Conservation (phyloP, 176 grass and related monocot species). For the Lolium rigidum region DNA sequence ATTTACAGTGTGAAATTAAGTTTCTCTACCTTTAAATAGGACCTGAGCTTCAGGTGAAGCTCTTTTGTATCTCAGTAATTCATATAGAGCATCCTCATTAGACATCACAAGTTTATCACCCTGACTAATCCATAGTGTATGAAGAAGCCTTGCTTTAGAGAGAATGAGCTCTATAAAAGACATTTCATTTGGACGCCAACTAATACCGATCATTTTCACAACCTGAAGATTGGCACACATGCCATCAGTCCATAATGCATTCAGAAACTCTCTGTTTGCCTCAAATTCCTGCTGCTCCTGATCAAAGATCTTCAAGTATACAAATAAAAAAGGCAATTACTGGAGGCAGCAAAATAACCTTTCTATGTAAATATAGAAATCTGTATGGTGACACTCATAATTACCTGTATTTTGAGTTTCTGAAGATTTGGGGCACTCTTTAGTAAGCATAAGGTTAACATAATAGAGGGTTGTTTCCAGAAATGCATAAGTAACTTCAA, state of each 20-base stretch:
- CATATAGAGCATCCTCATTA: neutral
- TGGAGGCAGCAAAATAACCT: neutral
- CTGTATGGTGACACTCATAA: neutral
- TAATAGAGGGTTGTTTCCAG: neutral
- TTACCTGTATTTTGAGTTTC: slow-evolving; percentile 34
- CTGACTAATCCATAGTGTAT: neutral
- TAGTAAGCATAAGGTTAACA: slow-evolving; percentile 6
- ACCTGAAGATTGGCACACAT: slow-evolving; percentile 37
- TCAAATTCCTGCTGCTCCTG: neutral
- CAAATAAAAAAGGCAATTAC: neutral
- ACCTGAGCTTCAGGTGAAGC: neutral
- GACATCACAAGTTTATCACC: neutral
- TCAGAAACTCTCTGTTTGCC: slow-evolving; percentile 23
- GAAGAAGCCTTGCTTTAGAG: slow-evolving; percentile 30
- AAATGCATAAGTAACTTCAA: slow-evolving; percentile 5
- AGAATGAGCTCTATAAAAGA: slow-evolving; percentile 37
- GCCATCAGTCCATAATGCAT: slow-evolving; percentile 37
- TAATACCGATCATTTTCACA: neutral
- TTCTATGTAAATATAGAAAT: neutral
- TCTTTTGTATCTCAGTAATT: slow-evolving; percentile 11
- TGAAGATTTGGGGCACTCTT: slow-evolving; percentile 29
- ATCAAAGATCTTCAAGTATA: neutral
- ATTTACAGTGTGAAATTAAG: neutral
- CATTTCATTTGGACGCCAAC: slow-evolving; percentile 31
- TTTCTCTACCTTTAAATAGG: neutral